phyloP scores from a whole-genome alignment of 2,329 filamentous ascomycete species.

The Fusarium sp. region DNA sequence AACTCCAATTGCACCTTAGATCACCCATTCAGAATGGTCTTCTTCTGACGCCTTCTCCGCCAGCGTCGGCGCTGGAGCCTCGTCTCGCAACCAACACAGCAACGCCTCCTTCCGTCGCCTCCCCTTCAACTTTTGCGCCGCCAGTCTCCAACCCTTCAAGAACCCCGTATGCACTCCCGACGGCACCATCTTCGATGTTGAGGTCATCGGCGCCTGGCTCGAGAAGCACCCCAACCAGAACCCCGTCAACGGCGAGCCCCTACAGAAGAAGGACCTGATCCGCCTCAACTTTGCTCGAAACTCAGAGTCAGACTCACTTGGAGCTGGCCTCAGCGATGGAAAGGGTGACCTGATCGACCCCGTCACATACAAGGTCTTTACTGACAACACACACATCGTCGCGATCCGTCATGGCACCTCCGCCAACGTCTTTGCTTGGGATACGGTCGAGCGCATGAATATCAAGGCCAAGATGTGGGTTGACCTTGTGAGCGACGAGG shows the following conservation, averaged over 20 bases:
- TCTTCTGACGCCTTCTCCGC: conserved; percentile 90
- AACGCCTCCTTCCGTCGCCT: conserved; percentile 82
- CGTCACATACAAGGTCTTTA: conserved; percentile 97
- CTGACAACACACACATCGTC: conserved; percentile 97
- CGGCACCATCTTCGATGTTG: conserved; percentile 94
- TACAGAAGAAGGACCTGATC: conserved; percentile 86
- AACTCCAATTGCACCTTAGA: conserved; percentile 55
- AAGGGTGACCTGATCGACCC: conserved; percentile 91
- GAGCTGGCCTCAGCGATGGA: conserved; percentile 62
- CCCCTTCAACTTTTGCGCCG: conserved; percentile 98
- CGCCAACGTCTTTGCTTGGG: conserved; percentile 96
- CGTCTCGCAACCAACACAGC: conserved; percentile 59
- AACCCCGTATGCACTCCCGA: conserved; percentile 91
- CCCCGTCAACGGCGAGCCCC: conserved; percentile 83
- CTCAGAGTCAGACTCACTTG: conserved; percentile 71
- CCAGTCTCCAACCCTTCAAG: conserved; percentile 93
- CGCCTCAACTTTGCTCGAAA: conserved; percentile 94
- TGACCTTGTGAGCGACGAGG: conserved; percentile 87
- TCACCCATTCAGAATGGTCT: conserved; percentile 98
- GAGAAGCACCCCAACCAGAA: conserved; percentile 90
- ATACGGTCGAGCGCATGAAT: conserved; percentile 94
- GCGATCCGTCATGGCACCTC: conserved; percentile 83
- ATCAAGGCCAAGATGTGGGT: conserved; percentile 97
- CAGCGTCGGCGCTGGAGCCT: conserved; percentile 76
- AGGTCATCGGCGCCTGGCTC: conserved; percentile 93